Evolutionary conservation across 768 basidiomycete species (phyloP).

Genomic region (Rhodotorula kratochvilovae): DNA sequence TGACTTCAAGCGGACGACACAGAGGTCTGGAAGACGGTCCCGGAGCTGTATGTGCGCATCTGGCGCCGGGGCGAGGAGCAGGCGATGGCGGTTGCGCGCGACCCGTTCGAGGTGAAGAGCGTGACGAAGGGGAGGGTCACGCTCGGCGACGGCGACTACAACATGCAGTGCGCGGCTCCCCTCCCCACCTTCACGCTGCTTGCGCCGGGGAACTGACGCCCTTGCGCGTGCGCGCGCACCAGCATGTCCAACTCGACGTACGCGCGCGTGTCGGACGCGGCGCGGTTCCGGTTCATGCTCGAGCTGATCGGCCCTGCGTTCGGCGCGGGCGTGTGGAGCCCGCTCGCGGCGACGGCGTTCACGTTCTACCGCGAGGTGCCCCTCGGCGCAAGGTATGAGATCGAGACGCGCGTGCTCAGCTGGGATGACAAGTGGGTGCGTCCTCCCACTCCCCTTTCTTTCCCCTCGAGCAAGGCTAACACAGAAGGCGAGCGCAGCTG

Average conservation of each 20-base stretch:
- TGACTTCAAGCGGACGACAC: too few relatives aligned
- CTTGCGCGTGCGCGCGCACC: neutral
- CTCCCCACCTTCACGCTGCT: neutral
- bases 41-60: conserved; percentile 15
- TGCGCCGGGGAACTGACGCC: neutral
- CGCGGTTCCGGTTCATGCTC: conserved; percentile 29
- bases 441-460: too few relatives aligned
- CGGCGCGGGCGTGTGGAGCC: conserved; percentile 15
- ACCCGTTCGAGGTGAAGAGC: conserved; percentile 21
- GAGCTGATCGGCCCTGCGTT: conserved; percentile 28
- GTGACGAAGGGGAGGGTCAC: conserved; percentile 13
- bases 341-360: conserved; percentile 19
- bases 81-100: conserved; percentile 22
- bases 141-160: conserved; percentile 20
- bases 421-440: conserved; percentile 37
- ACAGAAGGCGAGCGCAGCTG: neutral
- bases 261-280: conserved; percentile 18
- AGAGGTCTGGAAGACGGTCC: conserved; percentile 12
- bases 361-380: conserved; percentile 33
- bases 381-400: conserved; percentile 22
- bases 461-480: neutral
- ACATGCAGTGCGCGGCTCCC: conserved; percentile 20
- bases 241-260: conserved; percentile 37
- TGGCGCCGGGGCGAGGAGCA: conserved; percentile 14
- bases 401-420: conserved; percentile 17